A percentile compares a stretch with the other conserved stretches of the same genome.
Conservation (phyloP, 1,284 basidiomycete genomes). For the Leccinum pallidistipes region DNA sequence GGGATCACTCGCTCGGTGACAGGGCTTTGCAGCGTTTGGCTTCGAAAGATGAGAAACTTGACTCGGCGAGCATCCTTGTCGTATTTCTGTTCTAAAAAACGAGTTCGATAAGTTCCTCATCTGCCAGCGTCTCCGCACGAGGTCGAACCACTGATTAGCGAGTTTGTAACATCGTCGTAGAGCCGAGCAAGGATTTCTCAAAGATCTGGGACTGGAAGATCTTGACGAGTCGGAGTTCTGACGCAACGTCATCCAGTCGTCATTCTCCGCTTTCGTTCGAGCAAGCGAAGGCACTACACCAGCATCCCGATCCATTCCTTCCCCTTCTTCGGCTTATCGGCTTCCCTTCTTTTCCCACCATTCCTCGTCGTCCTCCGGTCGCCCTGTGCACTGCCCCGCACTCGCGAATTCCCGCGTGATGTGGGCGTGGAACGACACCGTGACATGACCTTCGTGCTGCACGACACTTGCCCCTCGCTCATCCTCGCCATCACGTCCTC, state of each 20-base stretch:
- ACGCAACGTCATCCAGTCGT: conserved; percentile 35
- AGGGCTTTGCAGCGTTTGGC: no score
- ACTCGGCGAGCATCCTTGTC: no score
- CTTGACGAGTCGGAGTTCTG: background rate
- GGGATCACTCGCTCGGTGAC: no score
- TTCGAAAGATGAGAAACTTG: no score
- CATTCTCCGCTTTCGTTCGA: conserved; percentile 42
- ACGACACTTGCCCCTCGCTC: conserved; percentile 48
- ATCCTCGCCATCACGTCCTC: conserved; percentile 40
- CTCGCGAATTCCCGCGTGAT: conserved; percentile 45
- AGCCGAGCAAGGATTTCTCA: no score
- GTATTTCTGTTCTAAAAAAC: no score
- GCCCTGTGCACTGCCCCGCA: conserved; percentile 29
- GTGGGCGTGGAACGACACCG: conserved; percentile 57
- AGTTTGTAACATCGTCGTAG: no score
- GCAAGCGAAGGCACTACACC: conserved; percentile 42
- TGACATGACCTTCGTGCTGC: conserved; percentile 50
- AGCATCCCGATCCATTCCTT: conserved; percentile 25
- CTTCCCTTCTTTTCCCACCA: conserved; percentile 13
- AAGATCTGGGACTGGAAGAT: no score
- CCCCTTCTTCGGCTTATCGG: conserved; percentile 5
- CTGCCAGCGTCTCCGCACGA: no score
- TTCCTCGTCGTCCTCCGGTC: conserved; percentile 8
- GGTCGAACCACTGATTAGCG: no score
- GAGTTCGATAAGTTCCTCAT: no score